Evolutionary conservation across 2,329 filamentous ascomycete genomes (phyloP).

Genomic region (Penicillium occitanis): DNA sequence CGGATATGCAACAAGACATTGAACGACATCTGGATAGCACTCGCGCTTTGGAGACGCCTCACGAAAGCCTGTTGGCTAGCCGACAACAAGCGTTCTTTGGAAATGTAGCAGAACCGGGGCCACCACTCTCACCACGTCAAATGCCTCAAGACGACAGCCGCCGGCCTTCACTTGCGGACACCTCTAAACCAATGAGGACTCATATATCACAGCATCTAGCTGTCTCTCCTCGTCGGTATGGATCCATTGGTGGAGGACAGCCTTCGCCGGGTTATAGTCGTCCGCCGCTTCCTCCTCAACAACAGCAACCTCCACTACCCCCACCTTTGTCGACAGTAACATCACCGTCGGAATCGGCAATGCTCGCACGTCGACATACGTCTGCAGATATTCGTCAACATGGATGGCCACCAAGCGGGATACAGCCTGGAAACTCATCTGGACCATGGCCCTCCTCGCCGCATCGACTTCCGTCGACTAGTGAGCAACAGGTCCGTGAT

Average conservation of each 20-base stretch:
- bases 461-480: slow-evolving; percentile 50
- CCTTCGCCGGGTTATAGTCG: slow-evolving; percentile 73
- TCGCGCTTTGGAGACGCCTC: slow-evolving; percentile 57
- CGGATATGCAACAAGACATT: slow-evolving; percentile 63
- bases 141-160: slow-evolving; percentile 81
- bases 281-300: slow-evolving; percentile 65
- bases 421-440: slow-evolving; percentile 61
- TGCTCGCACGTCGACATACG: slow-evolving; percentile 78
- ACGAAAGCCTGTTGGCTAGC: slow-evolving; percentile 64
- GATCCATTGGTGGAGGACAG: slow-evolving; percentile 72
- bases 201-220: slow-evolving; percentile 80
- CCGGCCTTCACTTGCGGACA: slow-evolving; percentile 65
- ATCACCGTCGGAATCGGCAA: slow-evolving; percentile 60
- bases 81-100: slow-evolving; percentile 67
- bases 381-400: slow-evolving; percentile 92
- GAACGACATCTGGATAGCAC: slow-evolving; percentile 60
- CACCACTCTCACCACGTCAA: slow-evolving; percentile 84
- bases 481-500: slow-evolving; percentile 64
- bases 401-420: slow-evolving; percentile 63
- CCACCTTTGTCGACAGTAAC: slow-evolving; percentile 59
- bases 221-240: slow-evolving; percentile 76
- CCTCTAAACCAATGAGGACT: slow-evolving; percentile 66
- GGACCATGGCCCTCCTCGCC: slow-evolving; percentile 68
- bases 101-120: slow-evolving; percentile 62
- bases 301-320: slow-evolving; percentile 65